Percentiles rank a stretch among this genome's conserved stretches.
Evolutionary conservation across 768 basidiomycete genomes (phyloP).

Genomic region (Cystoderma amianthinum): DNA sequence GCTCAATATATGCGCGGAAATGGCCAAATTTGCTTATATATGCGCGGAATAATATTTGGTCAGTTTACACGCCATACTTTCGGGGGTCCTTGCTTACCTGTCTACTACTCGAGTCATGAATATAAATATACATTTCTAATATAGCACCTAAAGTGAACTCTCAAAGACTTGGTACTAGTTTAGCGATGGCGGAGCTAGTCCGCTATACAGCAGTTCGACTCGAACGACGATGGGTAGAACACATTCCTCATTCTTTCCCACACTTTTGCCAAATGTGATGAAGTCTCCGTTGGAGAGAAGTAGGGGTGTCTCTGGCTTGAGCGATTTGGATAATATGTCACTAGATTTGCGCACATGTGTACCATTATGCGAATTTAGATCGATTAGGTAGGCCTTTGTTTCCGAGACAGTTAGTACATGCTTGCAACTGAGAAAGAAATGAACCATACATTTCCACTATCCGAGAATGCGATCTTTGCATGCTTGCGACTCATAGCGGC

Average conservation of each 20-base stretch:
- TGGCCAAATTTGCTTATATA: no score
- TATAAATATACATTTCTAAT: no score
- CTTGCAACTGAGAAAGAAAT: slow-evolving; percentile 3
- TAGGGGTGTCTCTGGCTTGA: slow-evolving; percentile 50
- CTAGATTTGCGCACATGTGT: slow-evolving; percentile 55
- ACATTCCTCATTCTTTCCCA: slow-evolving; percentile 51
- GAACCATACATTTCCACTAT: slow-evolving; percentile 56
- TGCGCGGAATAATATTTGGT: no score
- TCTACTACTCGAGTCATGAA: no score
- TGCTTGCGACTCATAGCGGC: slow-evolving; percentile 76
- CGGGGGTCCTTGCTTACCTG: no score
- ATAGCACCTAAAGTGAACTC: slow-evolving; percentile 23
- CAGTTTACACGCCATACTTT: no score
- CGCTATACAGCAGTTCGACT: slow-evolving; percentile 44
- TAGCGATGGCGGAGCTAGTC: slow-evolving; percentile 5
- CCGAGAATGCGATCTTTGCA: slow-evolving; percentile 69
- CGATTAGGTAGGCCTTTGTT: slow-evolving; percentile 61
- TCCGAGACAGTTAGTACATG: slow-evolving; percentile 9
- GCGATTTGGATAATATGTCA: slow-evolving; percentile 37
- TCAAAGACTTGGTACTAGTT: slow-evolving; percentile 20
- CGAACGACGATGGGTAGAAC: slow-evolving; percentile 60
- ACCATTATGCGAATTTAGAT: slow-evolving; percentile 71
- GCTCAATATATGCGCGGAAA: no score
- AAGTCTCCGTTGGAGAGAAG: slow-evolving; percentile 60
- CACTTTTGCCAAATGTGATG: slow-evolving; percentile 73